Base-by-base conservation (phyloP, 2,329 filamentous ascomycete genomes). In the Fusarium ambrosium region DNA sequence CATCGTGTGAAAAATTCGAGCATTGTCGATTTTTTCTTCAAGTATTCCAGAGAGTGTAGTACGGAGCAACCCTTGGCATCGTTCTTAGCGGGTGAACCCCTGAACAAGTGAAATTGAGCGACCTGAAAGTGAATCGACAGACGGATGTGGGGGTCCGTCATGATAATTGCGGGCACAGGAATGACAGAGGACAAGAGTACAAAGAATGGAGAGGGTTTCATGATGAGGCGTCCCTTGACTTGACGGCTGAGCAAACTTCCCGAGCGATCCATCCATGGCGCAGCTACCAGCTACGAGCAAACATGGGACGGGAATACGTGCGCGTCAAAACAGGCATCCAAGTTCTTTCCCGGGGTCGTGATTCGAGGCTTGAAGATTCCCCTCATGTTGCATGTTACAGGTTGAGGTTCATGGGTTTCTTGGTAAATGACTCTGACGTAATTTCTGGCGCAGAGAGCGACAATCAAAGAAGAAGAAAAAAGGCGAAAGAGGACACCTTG, bases 371-470 rank as follows among this genome's bases (percentile, higher is more conserved):
- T n/a, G 32, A 18, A 29, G 60, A 63, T 36, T 32, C 55, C 45
- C 29, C 45, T 22, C 56, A 60, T 43, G 45, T 32, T 48, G 18
- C 37, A 43, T 27, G 67, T 71, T 66, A 32, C 58, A 64, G 53
- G 41, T 64, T 62, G 16, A 62, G 13, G 66, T 60, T 71, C 63
- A 64, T 41, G 37, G 68, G 29, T 39, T 56, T 59, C 29, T 62
- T 32, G 34, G 60, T 13, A 63, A 60, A 70, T 66, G 16, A 37
- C 24, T 66, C 68, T 74, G 72, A 74, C 72, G 72, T 75, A 72
- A 72, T 75, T 66, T 37, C 51, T 56, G 6, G 37, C 10, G 53
- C n/a, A 36, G 48, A 53, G 48, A 53, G 18, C 27, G 11, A 53
- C 20, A 53, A 53, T 51, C 6, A n/a, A 51, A 51, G 45, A 51